These are phyloP conservation scores for Podaxis rugospora DNA, from an alignment of 768 basidiomycete genomes.

Conservation along the genomic window DNA sequence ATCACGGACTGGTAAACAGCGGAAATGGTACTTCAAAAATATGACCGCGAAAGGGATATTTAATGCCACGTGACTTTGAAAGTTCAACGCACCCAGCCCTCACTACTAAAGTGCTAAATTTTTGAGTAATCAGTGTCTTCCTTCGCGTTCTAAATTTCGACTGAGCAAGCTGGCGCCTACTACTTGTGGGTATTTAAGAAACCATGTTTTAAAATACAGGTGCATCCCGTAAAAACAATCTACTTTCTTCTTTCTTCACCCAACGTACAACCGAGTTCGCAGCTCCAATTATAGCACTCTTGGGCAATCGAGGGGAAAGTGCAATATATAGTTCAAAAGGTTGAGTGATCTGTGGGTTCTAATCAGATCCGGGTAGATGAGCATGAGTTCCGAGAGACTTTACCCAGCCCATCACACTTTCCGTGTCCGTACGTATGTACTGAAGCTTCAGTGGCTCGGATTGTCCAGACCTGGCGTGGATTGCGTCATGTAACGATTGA, in stretches of 20 bases:
- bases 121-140: too few species aligned
- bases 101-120: too few species aligned
- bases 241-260: conserved; percentile 85
- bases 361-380: background rate
- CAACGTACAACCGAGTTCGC: conserved; percentile 88
- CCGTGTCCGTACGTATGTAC: conserved; percentile 79
- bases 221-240: conserved; percentile 81
- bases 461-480: conserved; percentile 88
- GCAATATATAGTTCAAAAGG: conserved; percentile 90
- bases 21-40: background rate
- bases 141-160: too few species aligned
- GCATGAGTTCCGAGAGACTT: conserved; percentile 21
- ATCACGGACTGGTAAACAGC: background rate
- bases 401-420: conserved; percentile 95
- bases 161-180: too few species aligned
- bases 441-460: conserved; percentile 79
- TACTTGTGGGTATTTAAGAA: background rate
- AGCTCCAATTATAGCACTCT: conserved; percentile 81
- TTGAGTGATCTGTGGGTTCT: conserved; percentile 70
- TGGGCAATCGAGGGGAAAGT: conserved; percentile 78
- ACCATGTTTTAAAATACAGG: conserved; percentile 61
- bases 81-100: too few species aligned
- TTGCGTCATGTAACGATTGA: conserved; percentile 80
- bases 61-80: background rate
- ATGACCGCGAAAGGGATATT: background rate